Percentiles rank a stretch among this genome's conserved stretches.
Evolutionary conservation across 2,329 filamentous ascomycete species (phyloP).

Genomic region (Colletotrichum lupini): DNA sequence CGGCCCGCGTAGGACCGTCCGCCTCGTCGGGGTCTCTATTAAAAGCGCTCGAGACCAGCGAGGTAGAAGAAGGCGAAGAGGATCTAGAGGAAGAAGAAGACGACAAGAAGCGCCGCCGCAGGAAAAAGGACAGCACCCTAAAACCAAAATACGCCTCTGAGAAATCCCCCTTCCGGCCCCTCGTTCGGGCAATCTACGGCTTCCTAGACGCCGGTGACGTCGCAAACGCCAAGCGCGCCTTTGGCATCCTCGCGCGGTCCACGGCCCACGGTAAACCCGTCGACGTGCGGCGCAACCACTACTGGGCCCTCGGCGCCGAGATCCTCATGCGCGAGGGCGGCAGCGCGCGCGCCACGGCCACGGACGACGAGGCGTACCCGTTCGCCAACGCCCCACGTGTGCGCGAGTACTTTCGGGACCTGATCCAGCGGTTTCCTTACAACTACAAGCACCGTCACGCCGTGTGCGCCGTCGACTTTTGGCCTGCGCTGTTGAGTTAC

Average conservation of each 20-base stretch:
- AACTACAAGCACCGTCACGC: constrained; percentile 68
- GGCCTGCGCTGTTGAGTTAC: constrained; percentile 81
- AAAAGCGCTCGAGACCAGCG: constrained; percentile 13
- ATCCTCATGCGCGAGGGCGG: constrained; percentile 75
- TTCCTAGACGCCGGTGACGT: constrained; percentile 79
- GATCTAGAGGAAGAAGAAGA: constrained; percentile 30
- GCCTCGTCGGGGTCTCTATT: not conserved
- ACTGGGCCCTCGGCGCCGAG: constrained; percentile 89
- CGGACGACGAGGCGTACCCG: constrained; percentile 36
- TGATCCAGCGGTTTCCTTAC: constrained; percentile 83
- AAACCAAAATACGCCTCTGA: constrained; percentile 33
- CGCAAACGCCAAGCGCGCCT: constrained; percentile 77
- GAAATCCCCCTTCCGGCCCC: constrained; percentile 31
- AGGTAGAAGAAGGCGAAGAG: not conserved
- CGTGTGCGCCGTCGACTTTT: constrained; percentile 79
- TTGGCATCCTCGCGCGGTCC: constrained; percentile 71
- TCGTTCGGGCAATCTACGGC: constrained; percentile 71
- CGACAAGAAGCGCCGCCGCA: constrained; percentile 20
- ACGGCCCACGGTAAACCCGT: constrained; percentile 63
- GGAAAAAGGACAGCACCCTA: constrained; percentile 35
- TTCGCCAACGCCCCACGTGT: constrained; percentile 58
- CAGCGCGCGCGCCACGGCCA: constrained; percentile 22
- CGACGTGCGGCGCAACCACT: constrained; percentile 75
- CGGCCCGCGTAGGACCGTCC: not conserved
- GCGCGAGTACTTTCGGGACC: constrained; percentile 76